A percentile compares a stretch with the other conserved stretches of the same genome.
These are phyloP conservation scores for Brassica nigra DNA, from an alignment of 345 rosid species.

Conservation along the genomic window DNA sequence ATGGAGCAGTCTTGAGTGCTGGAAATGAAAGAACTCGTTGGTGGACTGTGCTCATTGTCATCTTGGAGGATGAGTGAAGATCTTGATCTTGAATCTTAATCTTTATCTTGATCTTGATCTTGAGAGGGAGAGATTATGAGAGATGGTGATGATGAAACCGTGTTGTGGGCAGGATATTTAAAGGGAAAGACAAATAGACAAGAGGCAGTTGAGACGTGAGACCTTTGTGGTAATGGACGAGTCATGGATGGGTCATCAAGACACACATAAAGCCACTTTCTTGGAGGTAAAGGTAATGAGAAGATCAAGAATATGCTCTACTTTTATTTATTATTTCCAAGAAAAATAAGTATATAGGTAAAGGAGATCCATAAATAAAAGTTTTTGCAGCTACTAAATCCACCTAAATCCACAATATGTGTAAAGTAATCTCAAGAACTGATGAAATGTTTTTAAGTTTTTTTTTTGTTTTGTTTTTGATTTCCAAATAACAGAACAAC, in stretches of 20 bases:
- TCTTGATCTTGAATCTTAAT: constrained; percentile 3
- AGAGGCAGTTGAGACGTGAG: constrained; percentile 34
- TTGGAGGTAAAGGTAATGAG: constrained; percentile 12
- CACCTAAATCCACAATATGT: background rate
- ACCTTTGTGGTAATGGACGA: constrained; percentile 22
- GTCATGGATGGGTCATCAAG: constrained; percentile 40
- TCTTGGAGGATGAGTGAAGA: background rate
- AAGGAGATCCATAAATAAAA: constrained; percentile 9
- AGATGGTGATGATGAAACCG: constrained; percentile 19
- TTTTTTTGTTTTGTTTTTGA: background rate
- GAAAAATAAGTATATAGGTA: background rate
- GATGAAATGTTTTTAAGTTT: constrained; percentile 2
- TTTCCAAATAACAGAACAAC: background rate
- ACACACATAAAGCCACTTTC: constrained; percentile 36
- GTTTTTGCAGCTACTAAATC: constrained; percentile 15
- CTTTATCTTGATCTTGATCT: constrained; percentile 10
- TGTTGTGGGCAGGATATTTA: constrained; percentile 35
- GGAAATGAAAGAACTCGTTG: background rate
- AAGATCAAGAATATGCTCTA: constrained; percentile 20
- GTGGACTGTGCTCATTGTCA: background rate
- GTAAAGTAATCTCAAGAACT: background rate
- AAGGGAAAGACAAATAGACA: constrained; percentile 35
- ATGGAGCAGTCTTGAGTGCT: background rate
- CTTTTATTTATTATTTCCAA: background rate
- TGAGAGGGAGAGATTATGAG: constrained; percentile 1